Base-by-base conservation (phyloP, 2,329 filamentous ascomycete species). In the Talaromyces sp. region DNA sequence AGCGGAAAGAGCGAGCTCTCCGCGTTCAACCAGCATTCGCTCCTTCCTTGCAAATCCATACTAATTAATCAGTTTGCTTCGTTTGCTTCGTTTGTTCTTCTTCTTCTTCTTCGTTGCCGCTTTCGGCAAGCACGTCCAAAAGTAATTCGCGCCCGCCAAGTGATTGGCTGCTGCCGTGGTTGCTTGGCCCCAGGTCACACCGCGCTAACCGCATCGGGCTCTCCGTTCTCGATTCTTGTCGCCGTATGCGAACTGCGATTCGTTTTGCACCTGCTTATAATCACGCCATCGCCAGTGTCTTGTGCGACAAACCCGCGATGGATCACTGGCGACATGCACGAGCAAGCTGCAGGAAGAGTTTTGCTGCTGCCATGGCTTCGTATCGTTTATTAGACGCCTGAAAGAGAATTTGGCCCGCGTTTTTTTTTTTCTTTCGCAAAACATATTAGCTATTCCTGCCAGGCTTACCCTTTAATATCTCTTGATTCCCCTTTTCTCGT, bases 281-380 rank as follows among this genome's bases (percentile, higher is more conserved):
- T 62, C 60, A 62, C 60, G 60, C 57, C 60, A 62, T 60, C 31
- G 48, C 48, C 43, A 24, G 43, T 46, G 7, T 17, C 43, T 46
- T 46, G 43, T 24, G 35, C 35, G 35, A 38, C 14, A 24, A 46
- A 46, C 8, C 10, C 14, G 19, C 43, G 11, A 46, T 21, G 43
- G 43, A 46, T 46, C 3, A 46, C 21, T 4, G 21, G 43, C 43
- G n/a, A 46, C 43, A 46, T 1, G 43, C 8, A 9, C 43, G n/a
- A 24, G 3, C 6, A 12, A 24, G n/a, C 43, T 19, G 43, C 43
- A 24, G 43, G 19, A 46, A 46, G 11, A 12, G 9, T 21, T 46
- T 11, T 46, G 41, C 32, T 46, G 41, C 32, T 38, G 12, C 35
- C 12, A 38, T 38, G 35, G 35, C 35, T 12, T 38, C 17, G 35